Base-by-base conservation (phyloP, 768 basidiomycete species). In the Kwoniella heveanensis region DNA sequence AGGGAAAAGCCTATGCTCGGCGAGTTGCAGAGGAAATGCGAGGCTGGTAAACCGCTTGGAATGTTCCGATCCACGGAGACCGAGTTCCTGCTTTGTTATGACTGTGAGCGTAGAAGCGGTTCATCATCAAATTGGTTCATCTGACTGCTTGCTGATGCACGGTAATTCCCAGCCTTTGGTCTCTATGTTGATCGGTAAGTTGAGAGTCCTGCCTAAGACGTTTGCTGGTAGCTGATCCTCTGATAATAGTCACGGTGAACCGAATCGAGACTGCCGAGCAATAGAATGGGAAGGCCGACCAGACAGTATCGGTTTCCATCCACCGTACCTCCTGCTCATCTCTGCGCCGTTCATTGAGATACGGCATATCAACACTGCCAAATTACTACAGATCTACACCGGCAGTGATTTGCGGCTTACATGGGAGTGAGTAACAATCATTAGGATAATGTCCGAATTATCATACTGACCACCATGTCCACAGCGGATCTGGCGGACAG, bases 211-310 rank as follows among this genome's bases (percentile, higher is more conserved):
- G 48, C 8, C 25, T 26, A n/a, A n/a, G n/a, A n/a, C n/a, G n/a
- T n/a, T n/a, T n/a, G n/a, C n/a, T n/a, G n/a, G n/a, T n/a, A 24
- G 48, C 48, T 49, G 22, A 49, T 22, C 8, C n/a, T 9, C 5
- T 24, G 10, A 25, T 9, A 32, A 22, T 32, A 71, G 69, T 37
- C 90, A 92, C 62, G 94, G 94, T n/a, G 87, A 89, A 59, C 90
- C 91, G 1, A 90, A 87, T 69, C 86, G 91, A 29, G 70, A 73
- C 27, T 70, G 85, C 19, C 85, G 86, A 21, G 87, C 87, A 4
- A 89, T 96, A 59, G 94, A 98, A 79, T 98, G 92, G 92, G 94
- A 98, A 79, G 91, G 92, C 19, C 88, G 86, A 0, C 91, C 91
- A 0, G 91, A 93, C 68, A 87, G 87, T 30, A 91, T 91, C 24